A percentile compares a stretch with the other conserved stretches of the same genome.
Evolutionary conservation across 306 rosid species (phyloP).

Genomic region (Acacia crassicarpa): DNA sequence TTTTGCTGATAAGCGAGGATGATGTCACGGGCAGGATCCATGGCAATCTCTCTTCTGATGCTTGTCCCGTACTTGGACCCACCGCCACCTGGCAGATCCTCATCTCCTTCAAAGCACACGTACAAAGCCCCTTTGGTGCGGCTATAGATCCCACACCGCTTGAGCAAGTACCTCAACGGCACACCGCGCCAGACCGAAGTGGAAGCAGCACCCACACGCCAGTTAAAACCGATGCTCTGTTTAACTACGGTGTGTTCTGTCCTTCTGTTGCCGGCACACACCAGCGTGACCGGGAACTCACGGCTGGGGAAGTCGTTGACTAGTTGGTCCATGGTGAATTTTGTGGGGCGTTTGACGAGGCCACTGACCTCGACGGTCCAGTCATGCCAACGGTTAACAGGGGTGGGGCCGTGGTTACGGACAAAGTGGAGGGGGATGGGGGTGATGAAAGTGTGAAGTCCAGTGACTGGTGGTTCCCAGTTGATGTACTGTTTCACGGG

Average conservation of each 20-base stretch:
- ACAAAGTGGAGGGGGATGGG: constrained; percentile 81
- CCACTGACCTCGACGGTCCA: constrained; percentile 76
- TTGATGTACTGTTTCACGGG: constrained; percentile 80
- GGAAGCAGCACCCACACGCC: constrained; percentile 75
- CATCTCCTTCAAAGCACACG: constrained; percentile 79
- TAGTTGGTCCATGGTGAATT: constrained; percentile 67
- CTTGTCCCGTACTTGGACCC: constrained; percentile 81
- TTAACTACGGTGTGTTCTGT: constrained; percentile 81
- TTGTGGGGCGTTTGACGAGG: constrained; percentile 51
- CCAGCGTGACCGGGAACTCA: constrained; percentile 65
- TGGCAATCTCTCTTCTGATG: constrained; percentile 52
- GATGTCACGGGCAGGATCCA: constrained; percentile 76
- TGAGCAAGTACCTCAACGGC: constrained; percentile 46
- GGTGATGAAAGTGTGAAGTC: constrained; percentile 72
- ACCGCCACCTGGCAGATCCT: constrained; percentile 84
- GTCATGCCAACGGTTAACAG: constrained; percentile 52
- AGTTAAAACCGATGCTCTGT: constrained; percentile 70
- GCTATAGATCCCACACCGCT: constrained; percentile 55
- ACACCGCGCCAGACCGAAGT: constrained; percentile 78
- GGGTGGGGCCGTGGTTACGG: constrained; percentile 73
- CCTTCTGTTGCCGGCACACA: constrained; percentile 84
- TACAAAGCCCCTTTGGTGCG: constrained; percentile 51
- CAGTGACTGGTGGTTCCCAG: constrained; percentile 60
- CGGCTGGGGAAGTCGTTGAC: constrained; percentile 46
- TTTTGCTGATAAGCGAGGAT: constrained; percentile 82